Evolutionary conservation across 345 rosid species (phyloP), one percentile per base, ranked within the genome.

Genomic region (Turritis glabra): DNA sequence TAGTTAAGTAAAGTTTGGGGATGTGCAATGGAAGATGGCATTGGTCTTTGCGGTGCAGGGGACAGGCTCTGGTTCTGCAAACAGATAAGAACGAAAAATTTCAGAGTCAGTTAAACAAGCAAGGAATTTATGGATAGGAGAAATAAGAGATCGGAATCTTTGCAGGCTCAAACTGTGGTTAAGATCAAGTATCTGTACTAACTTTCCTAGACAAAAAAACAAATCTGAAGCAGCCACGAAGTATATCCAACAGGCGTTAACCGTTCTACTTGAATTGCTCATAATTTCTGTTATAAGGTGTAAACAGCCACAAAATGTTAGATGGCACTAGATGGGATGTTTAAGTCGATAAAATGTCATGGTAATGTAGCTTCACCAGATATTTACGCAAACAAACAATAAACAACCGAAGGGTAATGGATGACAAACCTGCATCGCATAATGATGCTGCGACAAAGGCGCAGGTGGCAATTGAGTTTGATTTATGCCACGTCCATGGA

Each of bases 341-440:
- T 1, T 4, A 8, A 21, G 59, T 8, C n/a, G 30, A 30, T 32
- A 33, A 38, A 11, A 26, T 38, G 18, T 4, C 53, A 53, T 25
- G 32, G 59, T 33, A 51, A 18, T 55, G 54, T 29, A 55, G 74
- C n/a, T 69, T 44, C 17, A 27, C 14, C 14, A n/a, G 52, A 37
- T 18, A 27, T 23, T 67, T 67, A 38, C 5, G 26, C 41, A 63
- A 41, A 25, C 43, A 35, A 64, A 44, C 23, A 51, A 50, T 17
- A 29, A 10, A 35, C 18, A 55, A 41, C 17, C 9, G 22, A n/a
- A 40, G 4, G 37, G 26, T 48, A n/a, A 30, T 56, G 15, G 21
- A 68, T 38, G 55, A 52, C 70, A 76, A 56, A 91, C 90, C 87
- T 80, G 87, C 30, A 77, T 12, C 18, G 70, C 33, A 4, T 64